Conservation (phyloP, 2,329 filamentous ascomycete species). For the Phaeosphaeria sp. region DNA sequence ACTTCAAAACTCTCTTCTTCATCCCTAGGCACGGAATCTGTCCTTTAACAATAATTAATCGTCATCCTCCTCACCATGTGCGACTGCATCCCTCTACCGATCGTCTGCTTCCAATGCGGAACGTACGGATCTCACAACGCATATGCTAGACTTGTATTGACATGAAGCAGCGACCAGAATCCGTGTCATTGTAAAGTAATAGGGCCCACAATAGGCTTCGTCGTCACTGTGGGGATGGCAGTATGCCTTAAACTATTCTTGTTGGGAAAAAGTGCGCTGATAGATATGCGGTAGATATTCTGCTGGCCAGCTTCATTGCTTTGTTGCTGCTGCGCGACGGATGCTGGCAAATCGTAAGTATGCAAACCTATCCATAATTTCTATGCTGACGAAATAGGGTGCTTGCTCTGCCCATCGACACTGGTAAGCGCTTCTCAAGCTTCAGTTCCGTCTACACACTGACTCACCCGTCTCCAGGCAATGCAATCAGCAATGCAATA, state of each 20-base stretch:
- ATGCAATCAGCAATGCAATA: slow-evolving; percentile 58
- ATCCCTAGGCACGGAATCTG: not conserved
- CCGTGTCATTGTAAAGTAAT: slow-evolving; percentile 65
- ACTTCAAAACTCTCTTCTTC: not conserved
- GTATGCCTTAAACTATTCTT: slow-evolving; percentile 44
- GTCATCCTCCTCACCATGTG: slow-evolving; percentile 14
- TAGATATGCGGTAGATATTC: slow-evolving; percentile 49
- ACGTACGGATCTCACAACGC: slow-evolving; percentile 33
- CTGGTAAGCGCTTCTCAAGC: slow-evolving; percentile 43
- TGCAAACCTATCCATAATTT: not conserved
- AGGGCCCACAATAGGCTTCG: slow-evolving; percentile 61
- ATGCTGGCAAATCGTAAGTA: slow-evolving; percentile 60
- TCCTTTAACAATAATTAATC: not conserved
- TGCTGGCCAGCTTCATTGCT: slow-evolving; percentile 64
- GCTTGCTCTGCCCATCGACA: slow-evolving; percentile 59
- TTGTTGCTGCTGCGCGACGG: slow-evolving; percentile 63
- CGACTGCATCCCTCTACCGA: slow-evolving; percentile 55
- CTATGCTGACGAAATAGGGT: slow-evolving; percentile 49
- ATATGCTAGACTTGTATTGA: slow-evolving; percentile 14
- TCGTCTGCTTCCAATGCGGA: slow-evolving; percentile 63
- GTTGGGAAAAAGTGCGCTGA: slow-evolving; percentile 5
- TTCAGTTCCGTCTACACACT: not conserved
- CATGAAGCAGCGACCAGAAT: slow-evolving; percentile 57
- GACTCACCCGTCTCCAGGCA: not conserved
- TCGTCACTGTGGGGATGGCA: slow-evolving; percentile 56